Base-by-base conservation (phyloP, 164 flowering plant species). In the Amborella trichopoda region DNA sequence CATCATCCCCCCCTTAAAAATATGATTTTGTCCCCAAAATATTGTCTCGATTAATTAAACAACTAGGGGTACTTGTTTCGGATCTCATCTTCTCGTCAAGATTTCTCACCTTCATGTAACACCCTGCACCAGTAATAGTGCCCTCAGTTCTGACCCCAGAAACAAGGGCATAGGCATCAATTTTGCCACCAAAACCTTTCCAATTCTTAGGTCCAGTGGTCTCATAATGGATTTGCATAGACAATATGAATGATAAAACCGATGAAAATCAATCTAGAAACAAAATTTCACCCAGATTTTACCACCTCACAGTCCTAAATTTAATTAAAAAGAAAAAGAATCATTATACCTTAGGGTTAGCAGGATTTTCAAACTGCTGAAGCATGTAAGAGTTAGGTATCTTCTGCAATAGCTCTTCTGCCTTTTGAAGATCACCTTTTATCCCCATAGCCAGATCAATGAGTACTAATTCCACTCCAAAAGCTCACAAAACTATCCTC, bases 131-230 rank as follows among this genome's bases (percentile, higher is more conserved):
- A 0, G 73, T 73, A 8, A 74, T 25, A 17, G 83, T 77, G 27
- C 83, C 79, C 4, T 75, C 83, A 3, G 79, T 71, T n/a, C 83
- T 75, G 36, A 74, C 65, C 38, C 73, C 79, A 28, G 72, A 58
- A 55, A 71, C 71, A 56, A 77, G 20, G n/a, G n/a, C n/a, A n/a
- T n/a, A n/a, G 19, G 68, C 73, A 59, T 74, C 83, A 26, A 74
- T 55, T 46, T 71, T 69, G 6, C 73, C 75, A 32, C 56, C 71
- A 0, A 75, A 53, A 10, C 68, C 73, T 44, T 55, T 63, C 79
- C 79, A 74, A 26, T 73, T 71, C 62, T 77, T 79, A 2, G 83
- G 83, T 44, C 79, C 83, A n/a, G n/a, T n/a, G n/a, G n/a, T n/a
- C n/a, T n/a, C n/a, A n/a, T n/a, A n/a, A n/a, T n/a, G n/a, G n/a